A percentile compares a stretch with the other conserved stretches of the same genome.
These are phyloP conservation scores for Yamadazyma siamensis DNA, from an alignment of 1,139 yeast species.

Conservation along the genomic window DNA sequence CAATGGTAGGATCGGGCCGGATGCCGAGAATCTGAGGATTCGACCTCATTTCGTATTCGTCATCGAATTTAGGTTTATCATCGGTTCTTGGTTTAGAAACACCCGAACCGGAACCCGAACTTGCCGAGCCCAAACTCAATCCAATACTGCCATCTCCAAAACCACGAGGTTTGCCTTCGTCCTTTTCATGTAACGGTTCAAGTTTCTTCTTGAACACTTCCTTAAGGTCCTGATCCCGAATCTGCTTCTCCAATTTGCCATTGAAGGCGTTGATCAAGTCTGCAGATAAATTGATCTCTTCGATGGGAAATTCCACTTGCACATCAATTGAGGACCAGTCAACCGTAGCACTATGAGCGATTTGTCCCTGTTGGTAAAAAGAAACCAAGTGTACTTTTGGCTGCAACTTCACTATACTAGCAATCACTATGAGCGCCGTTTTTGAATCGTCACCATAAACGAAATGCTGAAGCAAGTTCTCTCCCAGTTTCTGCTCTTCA, in stretches of 20 bases:
- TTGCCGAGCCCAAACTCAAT: background rate
- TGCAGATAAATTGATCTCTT: slow-evolving; percentile 20
- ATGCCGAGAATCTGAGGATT: background rate
- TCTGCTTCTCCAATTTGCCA: slow-evolving; percentile 10
- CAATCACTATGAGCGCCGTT: slow-evolving; percentile 7
- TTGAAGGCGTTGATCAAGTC: slow-evolving; percentile 25
- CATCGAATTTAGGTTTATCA: slow-evolving; percentile 57
- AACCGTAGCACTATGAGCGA: slow-evolving; percentile 11
- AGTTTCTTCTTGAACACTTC: slow-evolving; percentile 7
- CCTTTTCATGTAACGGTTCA: slow-evolving; percentile 3
- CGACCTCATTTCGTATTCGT: slow-evolving; percentile 44
- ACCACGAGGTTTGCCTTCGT: background rate
- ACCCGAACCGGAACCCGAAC: background rate
- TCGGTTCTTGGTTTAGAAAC: background rate
- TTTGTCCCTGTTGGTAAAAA: slow-evolving; percentile 12
- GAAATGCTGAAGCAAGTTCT: slow-evolving; percentile 16
- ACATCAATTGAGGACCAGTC: slow-evolving; percentile 13
- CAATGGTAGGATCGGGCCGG: slow-evolving; percentile 21
- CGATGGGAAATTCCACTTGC: slow-evolving; percentile 22
- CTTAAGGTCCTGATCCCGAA: slow-evolving; percentile 6
- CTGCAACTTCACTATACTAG: slow-evolving; percentile 12
- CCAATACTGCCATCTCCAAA: no score
- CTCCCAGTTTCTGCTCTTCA: slow-evolving; percentile 7
- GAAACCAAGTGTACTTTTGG: slow-evolving; percentile 22
- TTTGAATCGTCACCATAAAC: slow-evolving; percentile 9